Base-by-base conservation (phyloP, 345 rosid species). In the Eucalyptus curtisii region DNA sequence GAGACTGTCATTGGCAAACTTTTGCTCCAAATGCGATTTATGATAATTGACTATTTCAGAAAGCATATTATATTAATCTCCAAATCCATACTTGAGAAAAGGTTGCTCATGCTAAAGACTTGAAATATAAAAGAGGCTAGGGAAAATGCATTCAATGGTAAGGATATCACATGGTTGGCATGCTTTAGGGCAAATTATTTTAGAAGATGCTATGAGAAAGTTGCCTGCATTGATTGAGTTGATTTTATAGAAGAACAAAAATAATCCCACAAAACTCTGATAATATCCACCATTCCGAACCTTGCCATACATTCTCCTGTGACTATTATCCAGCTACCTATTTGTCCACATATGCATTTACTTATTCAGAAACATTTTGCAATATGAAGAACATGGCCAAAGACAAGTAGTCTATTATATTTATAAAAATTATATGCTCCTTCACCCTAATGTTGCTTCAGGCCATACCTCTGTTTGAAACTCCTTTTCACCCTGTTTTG, bases 401-500 rank as follows among this genome's bases (percentile, higher is more conserved):
- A 76, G 82, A 76, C 82, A 37, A 76, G 84, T 76, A 76, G 47
- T 76, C 47, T 76, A 33, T 71, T 76, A 20, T 76, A 40, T 76
- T 76, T 40, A 76, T 76, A 71, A 71, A 20, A 33, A 19, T 19
- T 17, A 76, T 7, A 76, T 1, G 47, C 84, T 40, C 84, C 47
- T 55, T 87, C 42, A 42, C 44, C 49, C 42, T 87, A 37, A 87
- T 27, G 59, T 66, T 86, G 42, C 22, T 86, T 59, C 33, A 57
- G 57, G 45, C 30, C 88, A 89, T 92, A 96, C 99, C 98, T 98
- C 99, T 12, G 99, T 97, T 88, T 96, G 96, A 89, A 97, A 98
- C 94, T 98, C 99, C 92, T 79, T 97, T 86, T 96, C 99, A 86
- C 98, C 99, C 90, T 98, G 99, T 82, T 91, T 94, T 55, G 99